phyloP scores from a whole-genome alignment of 176 grass and related monocot genomes.

The Oryza rufipogon region DNA sequence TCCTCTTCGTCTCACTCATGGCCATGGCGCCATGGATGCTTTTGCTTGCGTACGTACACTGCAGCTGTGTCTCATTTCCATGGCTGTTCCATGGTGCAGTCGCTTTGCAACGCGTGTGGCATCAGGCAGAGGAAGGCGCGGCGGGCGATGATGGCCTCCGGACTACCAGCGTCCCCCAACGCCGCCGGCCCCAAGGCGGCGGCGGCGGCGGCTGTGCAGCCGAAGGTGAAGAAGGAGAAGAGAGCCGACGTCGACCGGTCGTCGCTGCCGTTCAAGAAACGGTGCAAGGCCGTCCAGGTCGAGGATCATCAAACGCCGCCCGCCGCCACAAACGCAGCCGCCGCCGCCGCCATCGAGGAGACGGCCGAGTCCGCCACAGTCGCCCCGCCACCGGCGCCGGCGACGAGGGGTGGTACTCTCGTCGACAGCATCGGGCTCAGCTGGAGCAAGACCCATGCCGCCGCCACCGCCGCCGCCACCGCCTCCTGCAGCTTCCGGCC shows the following conservation, averaged over 20 bases:
- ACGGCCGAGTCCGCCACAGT: background rate
- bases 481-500: conserved; percentile 40
- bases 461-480: background rate
- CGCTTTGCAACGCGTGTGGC: conserved; percentile 98
- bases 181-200: conserved; percentile 35
- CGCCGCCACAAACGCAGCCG: background rate
- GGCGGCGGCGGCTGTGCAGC: background rate
- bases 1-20: background rate
- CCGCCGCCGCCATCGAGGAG: background rate
- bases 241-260: conserved; percentile 62
- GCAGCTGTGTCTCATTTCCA: conserved; percentile 3
- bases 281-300: conserved; percentile 67
- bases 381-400: background rate
- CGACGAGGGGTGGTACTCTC: conserved; percentile 28
- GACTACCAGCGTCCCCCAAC: background rate
- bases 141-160: conserved; percentile 69
- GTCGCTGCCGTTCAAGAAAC: conserved; percentile 88
- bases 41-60: background rate
- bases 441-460: conserved; percentile 50
- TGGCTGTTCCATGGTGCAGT: conserved; percentile 66
- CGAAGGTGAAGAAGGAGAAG: conserved; percentile 79
- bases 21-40: background rate
- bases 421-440: conserved; percentile 58
- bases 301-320: conserved; percentile 28
- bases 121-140: conserved; percentile 96